Evolutionary conservation across 2,329 filamentous ascomycete species (phyloP), one percentile per base, ranked within the genome.

Genomic region (Claviceps sp.): DNA sequence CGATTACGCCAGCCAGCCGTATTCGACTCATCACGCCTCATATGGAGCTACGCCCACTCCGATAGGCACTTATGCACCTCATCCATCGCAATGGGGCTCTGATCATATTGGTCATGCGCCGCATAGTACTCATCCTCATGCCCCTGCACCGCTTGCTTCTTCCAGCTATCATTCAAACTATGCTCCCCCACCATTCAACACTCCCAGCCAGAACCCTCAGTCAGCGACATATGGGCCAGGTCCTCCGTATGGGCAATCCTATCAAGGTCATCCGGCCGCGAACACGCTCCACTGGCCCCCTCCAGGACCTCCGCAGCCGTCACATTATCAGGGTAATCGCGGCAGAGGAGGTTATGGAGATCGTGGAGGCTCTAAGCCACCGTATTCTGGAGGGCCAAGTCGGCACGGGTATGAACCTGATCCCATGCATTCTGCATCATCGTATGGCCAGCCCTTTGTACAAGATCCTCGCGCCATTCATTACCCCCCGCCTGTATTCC

Each of bases 131-230:
- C 67, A 72, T 24, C 63, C 70, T 37, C 76, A 77, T 59, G 65
- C 68, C 44, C 70, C 71, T 42, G 62, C 70, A 51, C 73, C 75
- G 30, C 65, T 81, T 37, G 71, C 76, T 48, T 65, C 74, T 36
- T 69, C 73, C 54, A 77, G 76, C 59, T 81, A 81, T 59, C 78
- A 80, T 57, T 76, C 76, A 37, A 79, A 77, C 63, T 82, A 79
- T 60, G 72, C 77, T 41, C 73, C 74, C 42, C 79, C 81, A 58
- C 63, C 70, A 8, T 82, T 80, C 54, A 64, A 65, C 36, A 61
- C 65, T 11, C 5, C 48, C 45, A 52, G 68, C 24, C 69, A 72
- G 50, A 70, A 71, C 54, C 60, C 67, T 13, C 74, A 74, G 54
- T 72, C 72, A 50, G 66, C 71, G 40, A 63, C 69, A 14, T 76